Evolutionary conservation across 2,329 filamentous ascomycete genomes (phyloP), one percentile per base, ranked within the genome.

Genomic region (Diaporthe helianthi): DNA sequence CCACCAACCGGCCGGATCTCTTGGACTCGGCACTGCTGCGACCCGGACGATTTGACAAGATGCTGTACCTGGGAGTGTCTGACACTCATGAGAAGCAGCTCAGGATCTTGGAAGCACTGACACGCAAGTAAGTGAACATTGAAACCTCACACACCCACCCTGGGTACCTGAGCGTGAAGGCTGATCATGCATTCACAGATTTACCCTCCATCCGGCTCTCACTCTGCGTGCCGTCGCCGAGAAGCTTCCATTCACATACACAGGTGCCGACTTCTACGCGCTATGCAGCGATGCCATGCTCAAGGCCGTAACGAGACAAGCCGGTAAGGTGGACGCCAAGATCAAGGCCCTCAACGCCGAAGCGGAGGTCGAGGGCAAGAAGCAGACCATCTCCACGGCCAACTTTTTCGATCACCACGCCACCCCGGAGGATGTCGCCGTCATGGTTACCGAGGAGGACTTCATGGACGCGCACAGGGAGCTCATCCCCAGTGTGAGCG

Each of bases 231-330:
- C 88, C 9, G 89, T 99, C 55, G 92, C 95, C 4, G 86, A 92
- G 64, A 85, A 85, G 13, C 87, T 99, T 4, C 96, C 96, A 0
- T 96, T 98, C 78, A 98, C 95, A 3, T 99, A 98, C 82, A 99
- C 96, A 0, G 96, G 96, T 76, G 96, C 96, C 72, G 96, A 99
- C 81, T 91, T 99, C 77, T 99, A 99, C 80, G 96, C 96, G 0
- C 86, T 99, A 24, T 98, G 95, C 83, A 97, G 94, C 52, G 96
- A 99, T 79, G 94, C 96, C 64, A 99, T 99, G 96, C 91, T 99
- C 74, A 98, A 99, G 80, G 96, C 96, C 24, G 95, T 99, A 69
- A 99, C 96, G 3, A 90, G 96, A 6, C 93, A 97, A 77, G 94
- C 96, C 2, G 87, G 89, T 1, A 85, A 88, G 2, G 94, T 98